Percentiles rank a stretch among this genome's conserved stretches.
Evolutionary conservation across 176 grass and related monocot genomes (phyloP).

Genomic region (Triticum urartu): DNA sequence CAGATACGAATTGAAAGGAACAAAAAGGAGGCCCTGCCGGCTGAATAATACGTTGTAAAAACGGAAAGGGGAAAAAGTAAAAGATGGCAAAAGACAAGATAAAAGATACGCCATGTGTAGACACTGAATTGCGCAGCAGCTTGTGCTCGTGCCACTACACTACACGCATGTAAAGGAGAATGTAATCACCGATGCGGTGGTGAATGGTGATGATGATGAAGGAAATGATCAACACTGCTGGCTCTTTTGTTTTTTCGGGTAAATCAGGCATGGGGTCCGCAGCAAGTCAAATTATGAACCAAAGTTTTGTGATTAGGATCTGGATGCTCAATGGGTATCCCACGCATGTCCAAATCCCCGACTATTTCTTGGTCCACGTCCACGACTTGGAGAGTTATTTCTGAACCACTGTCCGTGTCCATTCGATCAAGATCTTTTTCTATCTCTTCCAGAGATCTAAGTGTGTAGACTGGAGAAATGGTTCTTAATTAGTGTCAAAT

Average conservation of each 20-base stretch:
- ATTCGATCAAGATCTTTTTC: neutral
- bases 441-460: no score
- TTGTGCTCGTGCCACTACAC: neutral
- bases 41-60: neutral
- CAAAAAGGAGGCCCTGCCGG: neutral
- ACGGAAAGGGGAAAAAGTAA: neutral
- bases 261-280: neutral
- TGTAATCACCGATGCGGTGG: neutral
- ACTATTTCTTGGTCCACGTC: neutral
- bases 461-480: no score
- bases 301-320: neutral
- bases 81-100: neutral
- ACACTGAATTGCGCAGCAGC: neutral
- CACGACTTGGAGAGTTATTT: neutral
- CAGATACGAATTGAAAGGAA: conserved; percentile 5
- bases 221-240: neutral
- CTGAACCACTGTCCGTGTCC: neutral
- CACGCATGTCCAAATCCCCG: neutral
- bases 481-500: no score
- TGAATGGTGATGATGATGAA: neutral
- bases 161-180: conserved; percentile 14
- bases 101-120: neutral
- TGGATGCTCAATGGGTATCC: neutral
- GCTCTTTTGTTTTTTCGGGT: neutral
- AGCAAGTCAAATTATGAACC: neutral